A percentile compares a stretch with the other conserved stretches of the same genome.
These are phyloP conservation scores for Colletotrichum abscissum DNA, from an alignment of 2,329 filamentous ascomycete genomes.

Conservation along the genomic window DNA sequence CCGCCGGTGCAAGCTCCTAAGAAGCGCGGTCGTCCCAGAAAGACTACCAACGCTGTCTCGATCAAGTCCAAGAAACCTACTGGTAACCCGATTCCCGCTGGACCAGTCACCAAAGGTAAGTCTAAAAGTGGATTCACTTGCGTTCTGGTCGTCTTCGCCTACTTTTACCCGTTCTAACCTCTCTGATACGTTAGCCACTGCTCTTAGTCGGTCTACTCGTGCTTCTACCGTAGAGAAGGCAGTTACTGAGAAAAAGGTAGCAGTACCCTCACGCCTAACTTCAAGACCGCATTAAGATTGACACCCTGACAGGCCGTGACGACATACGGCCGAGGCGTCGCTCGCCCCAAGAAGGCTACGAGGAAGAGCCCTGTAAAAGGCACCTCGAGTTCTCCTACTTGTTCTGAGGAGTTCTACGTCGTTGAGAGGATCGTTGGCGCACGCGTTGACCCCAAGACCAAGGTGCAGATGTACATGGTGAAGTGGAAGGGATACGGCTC, in stretches of 20 bases:
- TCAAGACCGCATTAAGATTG: not conserved
- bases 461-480: slow-evolving; percentile 57
- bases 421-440: slow-evolving; percentile 60
- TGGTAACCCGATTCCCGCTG: not conserved
- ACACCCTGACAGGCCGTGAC: not conserved
- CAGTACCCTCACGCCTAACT: too few species aligned
- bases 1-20: not conserved
- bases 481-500: slow-evolving; percentile 64
- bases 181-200: not conserved
- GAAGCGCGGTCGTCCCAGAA: not conserved
- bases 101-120: not conserved
- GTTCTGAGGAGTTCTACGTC: slow-evolving; percentile 50
- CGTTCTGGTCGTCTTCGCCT: not conserved
- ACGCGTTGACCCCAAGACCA: slow-evolving; percentile 49
- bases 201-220: not conserved
- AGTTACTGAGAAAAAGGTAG: slow-evolving; percentile 14
- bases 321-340: slow-evolving; percentile 15
- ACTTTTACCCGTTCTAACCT: not conserved
- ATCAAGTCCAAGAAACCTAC: not conserved
- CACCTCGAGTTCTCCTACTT: not conserved
- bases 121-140: not conserved
- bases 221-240: not conserved
- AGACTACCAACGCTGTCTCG: not conserved
- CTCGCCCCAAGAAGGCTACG: not conserved
- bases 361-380: not conserved